These are phyloP conservation scores for Grifola frondosa DNA, from an alignment of 1,284 basidiomycete genomes.

Conservation along the genomic window DNA sequence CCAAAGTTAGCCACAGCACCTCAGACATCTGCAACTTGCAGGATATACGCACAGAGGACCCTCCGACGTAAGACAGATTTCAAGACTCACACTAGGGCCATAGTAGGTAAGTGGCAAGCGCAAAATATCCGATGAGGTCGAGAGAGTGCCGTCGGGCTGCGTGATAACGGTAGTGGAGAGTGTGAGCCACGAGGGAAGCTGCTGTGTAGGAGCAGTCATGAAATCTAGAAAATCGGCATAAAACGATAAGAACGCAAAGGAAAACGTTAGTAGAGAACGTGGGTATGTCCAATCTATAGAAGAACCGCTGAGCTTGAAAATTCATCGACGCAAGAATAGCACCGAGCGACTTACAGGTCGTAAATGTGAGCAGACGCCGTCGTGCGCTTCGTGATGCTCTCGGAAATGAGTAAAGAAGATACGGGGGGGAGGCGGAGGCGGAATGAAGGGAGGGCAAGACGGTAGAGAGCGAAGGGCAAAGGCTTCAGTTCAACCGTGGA, in stretches of 20 bases:
- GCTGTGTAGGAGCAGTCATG: slow-evolving; percentile 61
- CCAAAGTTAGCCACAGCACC: too few relatives aligned
- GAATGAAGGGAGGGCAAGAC: slow-evolving; percentile 1
- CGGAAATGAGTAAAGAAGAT: slow-evolving; percentile 7
- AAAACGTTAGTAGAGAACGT: slow-evolving; percentile 33
- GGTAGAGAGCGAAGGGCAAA: slow-evolving; percentile 1
- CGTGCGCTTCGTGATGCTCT: slow-evolving; percentile 1
- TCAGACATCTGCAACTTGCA: neutral
- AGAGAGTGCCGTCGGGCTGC: slow-evolving; percentile 46
- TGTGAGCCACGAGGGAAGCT: slow-evolving; percentile 66
- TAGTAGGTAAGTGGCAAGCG: slow-evolving; percentile 70
- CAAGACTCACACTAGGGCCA: slow-evolving; percentile 64
- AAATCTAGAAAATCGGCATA: slow-evolving; percentile 5
- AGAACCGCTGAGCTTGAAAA: slow-evolving; percentile 7
- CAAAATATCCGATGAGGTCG: slow-evolving; percentile 52
- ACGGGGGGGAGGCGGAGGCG: neutral
- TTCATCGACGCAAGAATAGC: too few relatives aligned
- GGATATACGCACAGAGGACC: neutral
- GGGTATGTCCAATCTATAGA: slow-evolving; percentile 13
- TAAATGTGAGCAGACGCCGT: neutral
- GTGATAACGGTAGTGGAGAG: slow-evolving; percentile 50
- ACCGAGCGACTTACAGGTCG: slow-evolving; percentile 6
- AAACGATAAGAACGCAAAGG: slow-evolving; percentile 11
- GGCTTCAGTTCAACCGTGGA: too few relatives aligned
- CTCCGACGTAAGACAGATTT: neutral